phyloP scores from a whole-genome alignment of 2,329 filamentous ascomycete genomes.

The Fusarium subtropicale region DNA sequence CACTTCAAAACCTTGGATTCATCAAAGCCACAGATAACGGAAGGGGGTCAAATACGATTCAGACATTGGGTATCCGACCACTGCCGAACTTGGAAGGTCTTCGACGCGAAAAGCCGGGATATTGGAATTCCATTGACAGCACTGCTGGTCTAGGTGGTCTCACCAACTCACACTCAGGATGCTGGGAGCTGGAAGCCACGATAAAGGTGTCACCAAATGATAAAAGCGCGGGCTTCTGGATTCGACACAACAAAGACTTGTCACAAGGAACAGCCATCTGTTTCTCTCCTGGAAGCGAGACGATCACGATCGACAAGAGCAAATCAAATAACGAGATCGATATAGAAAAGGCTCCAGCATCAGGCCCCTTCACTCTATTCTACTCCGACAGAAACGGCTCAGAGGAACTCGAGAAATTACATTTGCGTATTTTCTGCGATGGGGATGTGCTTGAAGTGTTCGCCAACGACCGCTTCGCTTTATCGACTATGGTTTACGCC shows the following conservation, averaged over 20 bases:
- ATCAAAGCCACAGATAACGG: slow-evolving; percentile 47
- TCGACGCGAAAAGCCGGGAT: slow-evolving; percentile 20
- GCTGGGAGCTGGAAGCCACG: slow-evolving; percentile 46
- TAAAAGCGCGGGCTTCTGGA: slow-evolving; percentile 38
- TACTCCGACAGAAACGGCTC: slow-evolving; percentile 6
- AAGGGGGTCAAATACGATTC: slow-evolving; percentile 50
- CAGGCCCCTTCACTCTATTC: slow-evolving; percentile 61
- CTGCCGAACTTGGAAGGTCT: slow-evolving; percentile 41
- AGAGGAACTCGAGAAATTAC: slow-evolving; percentile 40
- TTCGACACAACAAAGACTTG: slow-evolving; percentile 46
- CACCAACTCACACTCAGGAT: slow-evolving; percentile 1
- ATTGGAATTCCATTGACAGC: slow-evolving; percentile 20
- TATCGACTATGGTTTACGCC: slow-evolving; percentile 46
- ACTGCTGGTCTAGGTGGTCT: neutral
- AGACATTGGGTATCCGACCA: slow-evolving; percentile 57
- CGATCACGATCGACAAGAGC: slow-evolving; percentile 55
- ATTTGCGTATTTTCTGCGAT: slow-evolving; percentile 43
- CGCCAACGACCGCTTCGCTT: slow-evolving; percentile 46
- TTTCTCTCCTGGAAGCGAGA: slow-evolving; percentile 54
- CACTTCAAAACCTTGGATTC: slow-evolving; percentile 56
- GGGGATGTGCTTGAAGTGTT: slow-evolving; percentile 46
- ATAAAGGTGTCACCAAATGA: slow-evolving; percentile 30
- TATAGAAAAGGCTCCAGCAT: slow-evolving; percentile 52
- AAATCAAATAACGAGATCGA: slow-evolving; percentile 48
- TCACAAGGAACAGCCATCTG: slow-evolving; percentile 52